Base-by-base conservation (phyloP, 345 rosid genomes). In the Melaleuca alternifolia region DNA sequence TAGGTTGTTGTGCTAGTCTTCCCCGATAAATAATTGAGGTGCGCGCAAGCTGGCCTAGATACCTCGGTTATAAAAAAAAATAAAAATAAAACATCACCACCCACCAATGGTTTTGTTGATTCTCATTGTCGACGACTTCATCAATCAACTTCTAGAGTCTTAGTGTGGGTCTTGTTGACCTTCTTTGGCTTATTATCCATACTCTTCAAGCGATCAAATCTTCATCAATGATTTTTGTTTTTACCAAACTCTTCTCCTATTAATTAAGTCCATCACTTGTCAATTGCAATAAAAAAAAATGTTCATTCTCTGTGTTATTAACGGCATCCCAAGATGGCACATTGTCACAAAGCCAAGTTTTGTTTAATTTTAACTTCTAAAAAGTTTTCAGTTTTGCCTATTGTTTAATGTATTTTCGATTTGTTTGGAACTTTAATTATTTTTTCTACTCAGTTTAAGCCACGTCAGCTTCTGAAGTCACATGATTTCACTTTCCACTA, bases 181-280 rank as follows among this genome's bases (percentile, higher is more conserved):
- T n/a, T 52, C 16, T 52, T 15, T 1, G 2, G 18, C 0, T 15
- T 18, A 59, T 62, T 3, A 5, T 14, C 76, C 13, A 28, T 30
- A 10, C 10, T 14, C 44, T 62, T 7, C 11, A 15, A 62, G 6
- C 14, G 14, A 1, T 2, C 3, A 0, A 15, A 4, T 16, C 1
- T 65, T 65, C 6, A 65, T 65, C 33, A 4, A 65, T 30, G 10
- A 15, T 5, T 62, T 30, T 6, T 14, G 6, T 30, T 8, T 28
- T 30, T 10, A 28, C 4, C 76, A 7, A 62, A 21, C 10, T 15
- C 8, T 30, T 10, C 21, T 62, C 41, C 7, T 20, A 0, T 62
- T 3, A 13, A 61, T 1, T 12, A 14, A 28, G 16, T 28, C 5
- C 14, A 4, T 62, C 3, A 62, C 10, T 28, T 0, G 0, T 15